Base-by-base conservation (phyloP, 129 eudicot genomes). In the Flaveria trinervia region DNA sequence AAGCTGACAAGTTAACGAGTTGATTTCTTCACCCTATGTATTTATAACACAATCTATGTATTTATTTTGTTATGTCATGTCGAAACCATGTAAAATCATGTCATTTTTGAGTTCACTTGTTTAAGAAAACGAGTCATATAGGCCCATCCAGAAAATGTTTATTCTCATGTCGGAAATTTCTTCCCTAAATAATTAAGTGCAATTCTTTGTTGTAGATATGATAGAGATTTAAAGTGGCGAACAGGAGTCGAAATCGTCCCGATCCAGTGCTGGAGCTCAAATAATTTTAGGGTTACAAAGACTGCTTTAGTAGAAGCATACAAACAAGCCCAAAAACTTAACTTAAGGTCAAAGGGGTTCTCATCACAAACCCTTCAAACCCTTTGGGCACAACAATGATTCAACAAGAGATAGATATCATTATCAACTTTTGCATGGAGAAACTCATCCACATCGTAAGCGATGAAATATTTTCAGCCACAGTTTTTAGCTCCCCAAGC, bases 221-320 rank as follows among this genome's bases (percentile, higher is more conserved):
- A 85, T 57, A 82, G 84, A 71, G 86, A 85, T 82, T 82, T 85
- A 45, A 78, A 82, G 79, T 85, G 89, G 89, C 73, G 89, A 78
- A 85, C 89, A 1, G 86, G 86, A n/a, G 86, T 78, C 6, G 82
- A 81, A 65, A 85, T 85, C 12, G 76, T 85, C 60, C 89, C 89
- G 4, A 82, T 85, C 43, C 64, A 74, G 1, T 82, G 89, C 41
- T 44, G 71, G 41, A 85, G 86, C 72, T 74, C 79, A 55, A 85
- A 82, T 66, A 13, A 66, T 54, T 85, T 85, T 69, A 50, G 74
- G 75, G 64, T 85, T 69, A 85, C 86, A 7, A 71, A 74, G 71
- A 56, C 50, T 23, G 84, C 89, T 10, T 67, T 85, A 4, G 77
- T 75, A 71, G 73, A 85, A 65, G 86, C 89, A 18, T 82, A 74